A percentile compares a stretch with the other conserved stretches of the same genome.
These are phyloP conservation scores for Picochlorum sp. DNA, from an alignment of 139 green algal genomes.

Conservation along the genomic window DNA sequence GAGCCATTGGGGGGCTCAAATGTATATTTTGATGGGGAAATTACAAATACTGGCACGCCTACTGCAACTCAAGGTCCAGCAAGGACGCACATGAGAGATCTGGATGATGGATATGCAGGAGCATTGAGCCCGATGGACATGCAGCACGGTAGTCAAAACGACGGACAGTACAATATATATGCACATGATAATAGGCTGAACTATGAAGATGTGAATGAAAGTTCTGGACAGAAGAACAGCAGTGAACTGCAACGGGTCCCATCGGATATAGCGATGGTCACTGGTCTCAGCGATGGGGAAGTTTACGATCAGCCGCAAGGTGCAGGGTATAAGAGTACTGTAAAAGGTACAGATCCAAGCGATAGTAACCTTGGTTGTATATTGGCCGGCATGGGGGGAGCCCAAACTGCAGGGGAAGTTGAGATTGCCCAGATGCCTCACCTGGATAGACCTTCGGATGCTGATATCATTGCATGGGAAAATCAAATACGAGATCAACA, in stretches of 20 bases:
- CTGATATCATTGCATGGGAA: constrained; percentile 40
- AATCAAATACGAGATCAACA: constrained; percentile 11
- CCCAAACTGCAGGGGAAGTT: neutral
- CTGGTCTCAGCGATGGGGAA: neutral
- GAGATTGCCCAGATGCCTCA: neutral
- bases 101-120: neutral
- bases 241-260: constrained; percentile 4
- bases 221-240: neutral
- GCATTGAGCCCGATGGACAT: constrained; percentile 1
- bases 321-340: neutral
- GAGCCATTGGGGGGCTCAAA: neutral
- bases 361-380: constrained; percentile 9
- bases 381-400: neutral
- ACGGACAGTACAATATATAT: neutral
- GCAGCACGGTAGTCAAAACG: neutral
- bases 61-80: neutral
- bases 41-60: neutral
- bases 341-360: neutral
- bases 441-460: constrained; percentile 26
- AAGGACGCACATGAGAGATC: neutral
- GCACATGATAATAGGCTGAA: neutral
- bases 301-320: neutral
- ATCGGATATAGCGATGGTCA: constrained; percentile 23
- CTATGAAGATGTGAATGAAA: constrained; percentile 1
- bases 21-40: neutral